Conservation (phyloP, 2,329 filamentous ascomycete species). For the Cordyceps militaris region DNA sequence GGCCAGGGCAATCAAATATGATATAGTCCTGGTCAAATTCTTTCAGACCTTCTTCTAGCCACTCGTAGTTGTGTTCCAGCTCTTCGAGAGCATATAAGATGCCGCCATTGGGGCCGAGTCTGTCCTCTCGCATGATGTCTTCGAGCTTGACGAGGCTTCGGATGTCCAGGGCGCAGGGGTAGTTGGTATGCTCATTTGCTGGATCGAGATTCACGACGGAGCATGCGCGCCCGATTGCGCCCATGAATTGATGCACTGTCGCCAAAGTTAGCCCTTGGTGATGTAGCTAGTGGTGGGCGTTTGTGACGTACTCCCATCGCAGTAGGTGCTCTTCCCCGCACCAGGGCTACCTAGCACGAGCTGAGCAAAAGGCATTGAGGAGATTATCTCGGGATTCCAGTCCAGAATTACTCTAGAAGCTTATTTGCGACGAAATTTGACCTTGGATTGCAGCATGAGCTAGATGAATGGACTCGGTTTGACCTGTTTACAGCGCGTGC, state of each 20-base stretch:
- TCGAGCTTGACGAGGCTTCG: constrained; percentile 83
- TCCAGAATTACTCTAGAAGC: too few species aligned
- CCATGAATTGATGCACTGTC: constrained; percentile 90
- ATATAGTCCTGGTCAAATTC: constrained; percentile 84
- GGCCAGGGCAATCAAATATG: constrained; percentile 91
- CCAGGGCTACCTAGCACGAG: constrained; percentile 91
- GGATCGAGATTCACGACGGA: constrained; percentile 95
- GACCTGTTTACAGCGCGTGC: background rate
- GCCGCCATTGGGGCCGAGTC: constrained; percentile 85
- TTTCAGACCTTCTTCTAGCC: constrained; percentile 75
- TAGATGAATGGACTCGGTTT: background rate
- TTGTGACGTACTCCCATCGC: constrained; percentile 69
- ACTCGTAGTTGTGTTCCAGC: constrained; percentile 87
- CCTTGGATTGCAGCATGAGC: background rate
- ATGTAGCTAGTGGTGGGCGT: background rate
- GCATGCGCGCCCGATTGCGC: constrained; percentile 88
- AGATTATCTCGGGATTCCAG: accelerated
- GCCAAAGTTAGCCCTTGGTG: constrained; percentile 1
- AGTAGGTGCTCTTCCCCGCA: constrained; percentile 94
- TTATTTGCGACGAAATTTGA: background rate
- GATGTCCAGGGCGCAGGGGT: constrained; percentile 85
- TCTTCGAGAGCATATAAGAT: constrained; percentile 92
- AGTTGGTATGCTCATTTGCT: constrained; percentile 87
- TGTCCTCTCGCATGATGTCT: constrained; percentile 88
- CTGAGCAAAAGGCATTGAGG: constrained; percentile 57